Evolutionary conservation across 176 grass and related monocot species (phyloP).

Genomic region (Carex scoparia): DNA sequence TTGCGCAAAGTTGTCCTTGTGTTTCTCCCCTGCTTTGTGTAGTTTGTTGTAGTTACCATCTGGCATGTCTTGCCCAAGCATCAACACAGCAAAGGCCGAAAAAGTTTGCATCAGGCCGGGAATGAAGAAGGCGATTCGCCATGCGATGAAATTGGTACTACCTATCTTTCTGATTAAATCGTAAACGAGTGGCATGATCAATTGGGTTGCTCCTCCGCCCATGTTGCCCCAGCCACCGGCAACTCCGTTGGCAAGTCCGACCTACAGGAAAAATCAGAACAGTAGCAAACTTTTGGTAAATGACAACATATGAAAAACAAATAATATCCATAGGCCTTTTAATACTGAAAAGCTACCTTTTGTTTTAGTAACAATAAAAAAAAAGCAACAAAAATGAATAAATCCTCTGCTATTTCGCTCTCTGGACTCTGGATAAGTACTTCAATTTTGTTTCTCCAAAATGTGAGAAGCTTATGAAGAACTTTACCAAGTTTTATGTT

Average conservation of each 20-base stretch:
- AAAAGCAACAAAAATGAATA: neutral
- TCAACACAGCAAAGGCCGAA: slow-evolving; percentile 56
- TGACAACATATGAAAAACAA: neutral
- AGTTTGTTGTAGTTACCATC: slow-evolving; percentile 72
- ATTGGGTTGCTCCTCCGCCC: slow-evolving; percentile 85
- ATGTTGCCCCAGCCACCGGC: slow-evolving; percentile 94
- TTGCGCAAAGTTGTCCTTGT: slow-evolving; percentile 75
- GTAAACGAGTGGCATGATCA: slow-evolving; percentile 83
- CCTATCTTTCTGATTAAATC: slow-evolving; percentile 53
- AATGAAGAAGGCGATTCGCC: slow-evolving; percentile 89
- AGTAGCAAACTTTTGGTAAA: neutral
- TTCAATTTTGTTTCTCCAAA: neutral
- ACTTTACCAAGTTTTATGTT: neutral
- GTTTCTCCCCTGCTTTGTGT: slow-evolving; percentile 62
- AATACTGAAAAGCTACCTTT: neutral
- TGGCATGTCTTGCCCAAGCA: slow-evolving; percentile 85
- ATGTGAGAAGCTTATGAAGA: neutral
- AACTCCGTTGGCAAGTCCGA: slow-evolving; percentile 77
- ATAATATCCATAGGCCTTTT: neutral
- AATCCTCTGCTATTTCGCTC: neutral
- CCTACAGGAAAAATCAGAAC: neutral
- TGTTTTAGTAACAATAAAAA: neutral
- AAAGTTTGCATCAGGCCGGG: slow-evolving; percentile 68
- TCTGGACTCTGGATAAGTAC: neutral
- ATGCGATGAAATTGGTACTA: slow-evolving; percentile 66